A percentile compares a stretch with the other conserved stretches of the same genome.
Evolutionary conservation across 2,329 filamentous ascomycete genomes (phyloP).

Genomic region (Parastagonospora avenae): DNA sequence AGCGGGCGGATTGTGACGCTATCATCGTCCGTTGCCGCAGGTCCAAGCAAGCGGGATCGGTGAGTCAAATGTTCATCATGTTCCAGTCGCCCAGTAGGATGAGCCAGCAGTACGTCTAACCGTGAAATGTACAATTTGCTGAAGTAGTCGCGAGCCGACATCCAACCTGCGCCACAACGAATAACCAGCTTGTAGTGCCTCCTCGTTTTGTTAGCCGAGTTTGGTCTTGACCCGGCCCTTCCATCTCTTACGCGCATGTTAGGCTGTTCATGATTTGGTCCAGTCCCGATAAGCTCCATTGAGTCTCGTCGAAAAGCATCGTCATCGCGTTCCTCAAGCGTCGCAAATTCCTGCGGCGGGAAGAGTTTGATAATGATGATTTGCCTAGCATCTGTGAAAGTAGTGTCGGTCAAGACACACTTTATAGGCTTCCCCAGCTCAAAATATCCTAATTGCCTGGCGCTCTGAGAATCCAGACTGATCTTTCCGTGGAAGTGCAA

Average conservation of each 20-base stretch:
- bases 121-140: conserved; percentile 29
- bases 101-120: conserved; percentile 7
- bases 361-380: conserved; percentile 34
- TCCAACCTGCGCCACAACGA: conserved; percentile 37
- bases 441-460: conserved; percentile 8
- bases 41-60: conserved; percentile 7
- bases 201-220: neutral
- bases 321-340: neutral
- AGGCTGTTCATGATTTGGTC: neutral
- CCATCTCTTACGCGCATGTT: neutral
- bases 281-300: conserved; percentile 4
- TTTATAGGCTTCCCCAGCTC: conserved; percentile 33
- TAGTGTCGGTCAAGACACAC: conserved; percentile 28
- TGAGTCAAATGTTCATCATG: conserved; percentile 3
- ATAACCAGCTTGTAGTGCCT: conserved; percentile 32
- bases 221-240: neutral
- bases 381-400: conserved; percentile 20
- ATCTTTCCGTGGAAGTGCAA: conserved; percentile 36
- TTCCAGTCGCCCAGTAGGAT: neutral
- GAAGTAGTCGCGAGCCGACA: conserved; percentile 36
- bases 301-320: conserved; percentile 4
- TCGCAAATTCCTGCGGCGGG: conserved; percentile 12
- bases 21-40: conserved; percentile 13
- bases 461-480: conserved; percentile 16
- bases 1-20: conserved; percentile 32